Evolutionary conservation across 768 basidiomycete genomes (phyloP).

Genomic region (Suillus bovinus): DNA sequence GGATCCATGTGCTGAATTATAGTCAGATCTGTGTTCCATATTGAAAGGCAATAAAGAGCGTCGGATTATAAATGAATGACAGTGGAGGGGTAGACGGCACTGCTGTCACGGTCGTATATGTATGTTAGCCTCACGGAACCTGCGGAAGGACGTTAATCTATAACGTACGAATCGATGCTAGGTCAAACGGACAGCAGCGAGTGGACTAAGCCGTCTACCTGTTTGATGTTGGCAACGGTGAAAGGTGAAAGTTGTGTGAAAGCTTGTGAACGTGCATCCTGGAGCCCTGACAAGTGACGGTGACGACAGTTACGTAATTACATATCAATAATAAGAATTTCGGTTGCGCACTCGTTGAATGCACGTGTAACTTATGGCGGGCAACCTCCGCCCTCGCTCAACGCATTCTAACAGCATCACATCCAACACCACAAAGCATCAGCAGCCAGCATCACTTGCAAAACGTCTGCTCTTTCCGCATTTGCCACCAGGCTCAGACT

Average conservation of each 20-base stretch:
- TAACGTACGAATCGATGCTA: neutral
- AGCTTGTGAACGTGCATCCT: neutral
- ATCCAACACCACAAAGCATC: conserved; percentile 16
- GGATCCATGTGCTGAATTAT: neutral
- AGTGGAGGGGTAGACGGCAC: neutral
- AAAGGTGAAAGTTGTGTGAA: too few relatives aligned
- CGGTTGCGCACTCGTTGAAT: neutral
- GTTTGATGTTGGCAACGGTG: neutral
- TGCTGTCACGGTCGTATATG: too few relatives aligned
- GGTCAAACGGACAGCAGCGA: neutral
- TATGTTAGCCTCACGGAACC: neutral
- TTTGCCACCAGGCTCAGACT: conserved; percentile 40
- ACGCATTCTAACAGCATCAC: conserved; percentile 19
- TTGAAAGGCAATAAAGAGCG: conserved; percentile 1
- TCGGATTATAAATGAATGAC: neutral
- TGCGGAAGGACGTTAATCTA: neutral
- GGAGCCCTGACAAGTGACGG: neutral
- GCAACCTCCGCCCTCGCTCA: conserved; percentile 17
- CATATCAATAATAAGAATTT: neutral
- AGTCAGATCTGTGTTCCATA: neutral
- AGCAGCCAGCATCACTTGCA: conserved; percentile 41
- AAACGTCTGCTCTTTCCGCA: conserved; percentile 67
- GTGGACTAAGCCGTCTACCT: neutral
- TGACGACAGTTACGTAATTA: too few relatives aligned
- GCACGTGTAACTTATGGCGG: conserved; percentile 9